phyloP scores from a whole-genome alignment of 768 basidiomycete species.

The Boletus rubropictus region DNA sequence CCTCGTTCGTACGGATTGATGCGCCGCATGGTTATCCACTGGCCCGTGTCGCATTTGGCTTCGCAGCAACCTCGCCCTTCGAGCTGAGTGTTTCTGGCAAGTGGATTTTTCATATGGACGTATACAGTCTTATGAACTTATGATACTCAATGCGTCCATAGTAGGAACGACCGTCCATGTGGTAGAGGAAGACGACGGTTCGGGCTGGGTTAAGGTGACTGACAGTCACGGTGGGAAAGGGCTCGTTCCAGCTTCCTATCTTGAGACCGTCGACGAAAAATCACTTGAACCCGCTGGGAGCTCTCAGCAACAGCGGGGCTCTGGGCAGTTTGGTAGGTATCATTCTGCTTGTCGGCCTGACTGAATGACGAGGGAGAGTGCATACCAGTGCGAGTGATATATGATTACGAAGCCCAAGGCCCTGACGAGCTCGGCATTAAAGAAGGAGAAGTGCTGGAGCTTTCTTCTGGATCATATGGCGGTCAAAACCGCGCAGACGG shows the following conservation, averaged over 20 bases:
- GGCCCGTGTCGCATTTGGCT: constrained; percentile 71
- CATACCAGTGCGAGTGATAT: constrained; percentile 68
- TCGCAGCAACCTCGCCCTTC: constrained; percentile 66
- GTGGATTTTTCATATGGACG: constrained; percentile 15
- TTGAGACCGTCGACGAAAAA: constrained; percentile 39
- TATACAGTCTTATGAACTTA: constrained; percentile 6
- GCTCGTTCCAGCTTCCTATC: constrained; percentile 81
- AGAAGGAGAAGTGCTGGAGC: constrained; percentile 57
- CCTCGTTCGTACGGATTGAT: constrained; percentile 48
- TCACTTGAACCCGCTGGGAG: constrained; percentile 6
- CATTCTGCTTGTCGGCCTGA: neutral
- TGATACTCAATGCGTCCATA: constrained; percentile 25
- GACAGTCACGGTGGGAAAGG: constrained; percentile 56
- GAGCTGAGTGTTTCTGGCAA: constrained; percentile 65
- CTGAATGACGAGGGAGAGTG: constrained; percentile 2
- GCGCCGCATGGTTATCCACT: constrained; percentile 37
- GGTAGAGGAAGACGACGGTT: constrained; percentile 77
- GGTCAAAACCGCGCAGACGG: constrained; percentile 69
- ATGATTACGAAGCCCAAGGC: constrained; percentile 70
- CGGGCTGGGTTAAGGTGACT: constrained; percentile 78
- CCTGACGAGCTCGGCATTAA: constrained; percentile 60
- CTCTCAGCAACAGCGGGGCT: constrained; percentile 27
- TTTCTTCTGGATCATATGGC: constrained; percentile 55
- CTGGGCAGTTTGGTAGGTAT: constrained; percentile 48
- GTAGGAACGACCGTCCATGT: constrained; percentile 63